Conservation (phyloP, 2,329 filamentous ascomycete species). For the Dryadomyces quercivorus region DNA sequence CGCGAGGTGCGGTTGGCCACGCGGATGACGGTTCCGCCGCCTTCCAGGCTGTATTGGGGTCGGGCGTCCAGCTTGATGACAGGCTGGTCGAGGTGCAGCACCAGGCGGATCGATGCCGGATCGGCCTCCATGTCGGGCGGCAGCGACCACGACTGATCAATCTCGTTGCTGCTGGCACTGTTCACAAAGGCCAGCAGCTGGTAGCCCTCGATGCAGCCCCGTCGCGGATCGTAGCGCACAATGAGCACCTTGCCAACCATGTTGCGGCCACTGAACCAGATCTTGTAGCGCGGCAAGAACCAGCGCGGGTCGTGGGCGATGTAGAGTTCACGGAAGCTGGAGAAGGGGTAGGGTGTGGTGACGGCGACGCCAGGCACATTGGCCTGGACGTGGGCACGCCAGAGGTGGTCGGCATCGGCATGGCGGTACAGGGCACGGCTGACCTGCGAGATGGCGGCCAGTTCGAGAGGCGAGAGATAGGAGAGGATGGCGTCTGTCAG, state of each 20-base stretch:
- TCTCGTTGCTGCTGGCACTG: background rate
- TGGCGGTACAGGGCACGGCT: constrained; percentile 49
- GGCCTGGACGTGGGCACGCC: constrained; percentile 57
- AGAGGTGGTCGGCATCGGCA: constrained; percentile 55
- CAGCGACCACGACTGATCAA: background rate
- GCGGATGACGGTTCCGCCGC: background rate
- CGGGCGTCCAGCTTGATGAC: constrained; percentile 42
- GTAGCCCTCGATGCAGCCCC: constrained; percentile 71
- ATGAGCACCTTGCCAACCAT: constrained; percentile 65
- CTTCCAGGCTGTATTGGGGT: background rate
- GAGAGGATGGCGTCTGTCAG: constrained; percentile 60
- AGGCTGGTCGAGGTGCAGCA: constrained; percentile 63
- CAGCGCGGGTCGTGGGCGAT: constrained; percentile 65
- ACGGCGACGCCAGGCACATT: constrained; percentile 49
- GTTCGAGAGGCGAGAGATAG: constrained; percentile 51
- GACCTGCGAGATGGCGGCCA: constrained; percentile 46
- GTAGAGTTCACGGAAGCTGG: constrained; percentile 60
- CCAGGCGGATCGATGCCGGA: constrained; percentile 25
- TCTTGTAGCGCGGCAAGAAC: constrained; percentile 68
- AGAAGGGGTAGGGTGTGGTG: constrained; percentile 41
- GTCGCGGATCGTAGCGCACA: constrained; percentile 60
- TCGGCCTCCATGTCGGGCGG: background rate
- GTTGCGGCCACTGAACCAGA: constrained; percentile 74
- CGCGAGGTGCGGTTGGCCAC: background rate
- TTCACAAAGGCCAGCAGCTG: constrained; percentile 30